Conservation (phyloP, 768 basidiomycete species). For the Auricularia cornea region DNA sequence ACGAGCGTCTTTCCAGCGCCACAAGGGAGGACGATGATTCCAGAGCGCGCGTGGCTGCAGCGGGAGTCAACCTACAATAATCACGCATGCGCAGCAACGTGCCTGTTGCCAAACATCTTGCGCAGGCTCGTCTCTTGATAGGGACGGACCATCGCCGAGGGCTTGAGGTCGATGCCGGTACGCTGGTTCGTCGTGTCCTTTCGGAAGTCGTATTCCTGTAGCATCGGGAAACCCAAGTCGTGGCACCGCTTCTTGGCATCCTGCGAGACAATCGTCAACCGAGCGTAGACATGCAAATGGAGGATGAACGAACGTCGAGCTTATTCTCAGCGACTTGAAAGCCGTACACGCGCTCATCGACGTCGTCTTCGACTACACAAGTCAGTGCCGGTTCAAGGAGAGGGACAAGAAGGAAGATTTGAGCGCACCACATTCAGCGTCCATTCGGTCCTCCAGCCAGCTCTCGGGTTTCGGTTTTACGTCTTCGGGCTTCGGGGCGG, state of each 20-base stretch:
- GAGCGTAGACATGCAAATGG: not conserved
- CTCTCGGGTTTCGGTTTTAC: no score
- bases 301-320: not conserved
- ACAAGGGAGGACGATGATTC: not conserved
- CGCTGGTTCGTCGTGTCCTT: not conserved
- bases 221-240: not conserved
- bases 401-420: no score
- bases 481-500: no score
- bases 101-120: not conserved
- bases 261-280: not conserved
- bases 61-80: not conserved
- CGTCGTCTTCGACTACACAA: no score
- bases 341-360: no score
- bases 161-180: not conserved
- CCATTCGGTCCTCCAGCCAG: no score
- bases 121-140: not conserved
- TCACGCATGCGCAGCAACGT: not conserved
- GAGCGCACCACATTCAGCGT: no score
- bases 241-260: not conserved
- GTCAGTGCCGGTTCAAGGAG: no score
- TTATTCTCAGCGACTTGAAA: not conserved
- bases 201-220: not conserved
- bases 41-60: not conserved
- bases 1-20: not conserved
- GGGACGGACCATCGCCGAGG: not conserved